Conservation (phyloP, 1,284 basidiomycete genomes). For the Marasmius oreades region DNA sequence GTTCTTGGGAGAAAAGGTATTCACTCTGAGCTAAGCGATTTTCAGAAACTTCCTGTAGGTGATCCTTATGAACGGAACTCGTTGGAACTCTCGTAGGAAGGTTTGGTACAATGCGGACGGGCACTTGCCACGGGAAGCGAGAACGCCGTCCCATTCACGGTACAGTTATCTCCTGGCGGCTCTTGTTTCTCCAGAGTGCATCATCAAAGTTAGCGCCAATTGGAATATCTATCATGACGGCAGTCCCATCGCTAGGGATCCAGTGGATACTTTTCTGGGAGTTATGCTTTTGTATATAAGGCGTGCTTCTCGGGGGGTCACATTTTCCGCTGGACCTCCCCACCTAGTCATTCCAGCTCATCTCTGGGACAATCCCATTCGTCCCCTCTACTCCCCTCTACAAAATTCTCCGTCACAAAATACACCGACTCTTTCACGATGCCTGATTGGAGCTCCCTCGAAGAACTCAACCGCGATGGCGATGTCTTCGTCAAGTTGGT, state of each 20-base stretch:
- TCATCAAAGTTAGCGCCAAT: not conserved
- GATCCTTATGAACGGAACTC: too few species aligned
- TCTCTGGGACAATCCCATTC: not conserved
- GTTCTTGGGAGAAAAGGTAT: too few species aligned
- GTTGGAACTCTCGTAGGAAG: not conserved
- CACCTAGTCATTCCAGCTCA: not conserved
- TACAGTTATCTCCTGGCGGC: not conserved
- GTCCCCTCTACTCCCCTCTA: constrained; percentile 1
- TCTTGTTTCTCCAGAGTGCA: not conserved
- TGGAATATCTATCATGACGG: not conserved
- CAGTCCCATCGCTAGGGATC: too few species aligned
- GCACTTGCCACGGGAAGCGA: not conserved
- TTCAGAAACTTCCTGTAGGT: too few species aligned
- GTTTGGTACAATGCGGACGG: not conserved
- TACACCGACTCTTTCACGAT: constrained; percentile 7
- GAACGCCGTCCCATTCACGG: not conserved
- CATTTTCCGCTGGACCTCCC: not conserved
- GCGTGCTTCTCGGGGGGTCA: not conserved
- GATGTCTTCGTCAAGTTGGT: constrained; percentile 60
- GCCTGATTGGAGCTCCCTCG: constrained; percentile 13
- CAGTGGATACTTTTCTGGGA: too few species aligned
- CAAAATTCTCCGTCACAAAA: not conserved
- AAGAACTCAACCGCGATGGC: constrained; percentile 7
- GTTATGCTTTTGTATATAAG: not conserved
- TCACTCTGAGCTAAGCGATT: too few species aligned